A percentile compares a stretch with the other conserved stretches of the same genome.
phyloP scores from a whole-genome alignment of 768 basidiomycete species.

The Kwoniella sp. region DNA sequence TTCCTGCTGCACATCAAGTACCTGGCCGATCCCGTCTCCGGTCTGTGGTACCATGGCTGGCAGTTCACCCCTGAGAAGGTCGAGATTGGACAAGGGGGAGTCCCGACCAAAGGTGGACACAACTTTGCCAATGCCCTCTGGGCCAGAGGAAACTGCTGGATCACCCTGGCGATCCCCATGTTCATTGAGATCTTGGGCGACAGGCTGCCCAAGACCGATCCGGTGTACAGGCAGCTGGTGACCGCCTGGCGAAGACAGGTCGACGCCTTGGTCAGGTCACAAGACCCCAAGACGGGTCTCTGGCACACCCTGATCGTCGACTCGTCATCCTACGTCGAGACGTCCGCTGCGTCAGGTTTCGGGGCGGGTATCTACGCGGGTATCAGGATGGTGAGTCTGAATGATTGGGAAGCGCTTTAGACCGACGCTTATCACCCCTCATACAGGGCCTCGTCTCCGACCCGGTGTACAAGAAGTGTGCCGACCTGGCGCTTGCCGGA shows the following conservation, averaged over 20 bases:
- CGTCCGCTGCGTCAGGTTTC: conserved; percentile 41
- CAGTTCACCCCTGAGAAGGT: conserved; percentile 24
- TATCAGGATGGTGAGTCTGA: no score
- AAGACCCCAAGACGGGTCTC: conserved; percentile 54
- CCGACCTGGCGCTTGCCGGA: conserved; percentile 19
- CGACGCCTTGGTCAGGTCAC: conserved; percentile 54
- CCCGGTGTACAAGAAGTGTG: conserved; percentile 2
- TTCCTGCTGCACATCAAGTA: conserved; percentile 53
- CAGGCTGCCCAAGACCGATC: conserved; percentile 52
- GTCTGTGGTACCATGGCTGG: conserved; percentile 49
- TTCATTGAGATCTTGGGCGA: conserved; percentile 51
- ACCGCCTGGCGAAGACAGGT: conserved; percentile 55
- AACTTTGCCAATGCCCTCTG: conserved; percentile 54
- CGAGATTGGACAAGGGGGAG: conserved; percentile 1
- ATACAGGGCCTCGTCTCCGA: conserved; percentile 8
- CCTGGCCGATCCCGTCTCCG: conserved; percentile 40
- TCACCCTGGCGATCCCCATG: conserved; percentile 32
- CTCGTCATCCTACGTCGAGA: conserved; percentile 56
- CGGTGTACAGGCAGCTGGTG: conserved; percentile 53
- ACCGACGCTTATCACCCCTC: background rate
- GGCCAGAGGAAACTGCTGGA: conserved; percentile 60
- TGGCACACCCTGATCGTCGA: conserved; percentile 60
- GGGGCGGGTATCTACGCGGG: conserved; percentile 38
- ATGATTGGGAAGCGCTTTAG: no score
- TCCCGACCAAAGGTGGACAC: conserved; percentile 25